Percentiles rank a stretch among this genome's conserved stretches.
These are phyloP conservation scores for Boletus barrowsii DNA, from an alignment of 768 basidiomycete genomes.

Conservation along the genomic window DNA sequence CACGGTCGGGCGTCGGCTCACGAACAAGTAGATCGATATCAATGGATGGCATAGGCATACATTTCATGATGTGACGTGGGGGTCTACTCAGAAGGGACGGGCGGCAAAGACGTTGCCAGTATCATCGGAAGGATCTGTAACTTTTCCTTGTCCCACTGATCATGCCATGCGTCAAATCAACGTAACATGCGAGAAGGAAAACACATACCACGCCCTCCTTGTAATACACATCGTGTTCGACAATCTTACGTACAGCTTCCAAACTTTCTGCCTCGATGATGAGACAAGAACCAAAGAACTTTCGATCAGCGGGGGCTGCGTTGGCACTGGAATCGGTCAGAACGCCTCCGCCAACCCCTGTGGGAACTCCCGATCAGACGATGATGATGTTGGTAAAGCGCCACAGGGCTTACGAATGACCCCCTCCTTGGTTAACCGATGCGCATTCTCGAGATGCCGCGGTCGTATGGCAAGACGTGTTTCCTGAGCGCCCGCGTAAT, in stretches of 20 bases:
- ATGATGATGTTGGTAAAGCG: background rate
- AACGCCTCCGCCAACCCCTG: slow-evolving; percentile 57
- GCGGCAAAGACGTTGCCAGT: slow-evolving; percentile 26
- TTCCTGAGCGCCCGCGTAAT: slow-evolving; percentile 52
- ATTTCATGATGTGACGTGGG: background rate
- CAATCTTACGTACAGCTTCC: slow-evolving; percentile 36
- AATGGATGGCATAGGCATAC: background rate
- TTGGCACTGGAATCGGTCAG: slow-evolving; percentile 48
- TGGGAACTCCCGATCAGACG: slow-evolving; percentile 11
- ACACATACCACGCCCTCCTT: slow-evolving; percentile 21
- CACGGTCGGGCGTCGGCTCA: too few relatives aligned
- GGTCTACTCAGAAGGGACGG: slow-evolving; percentile 8
- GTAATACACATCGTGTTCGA: slow-evolving; percentile 26
- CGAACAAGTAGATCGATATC: background rate
- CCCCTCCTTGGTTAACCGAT: slow-evolving; percentile 36
- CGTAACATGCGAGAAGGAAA: background rate
- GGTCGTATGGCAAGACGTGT: slow-evolving; percentile 52
- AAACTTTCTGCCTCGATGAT: slow-evolving; percentile 53
- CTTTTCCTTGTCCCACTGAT: slow-evolving; percentile 59
- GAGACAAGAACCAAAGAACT: slow-evolving; percentile 57
- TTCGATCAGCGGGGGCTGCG: slow-evolving; percentile 46
- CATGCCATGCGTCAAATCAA: background rate
- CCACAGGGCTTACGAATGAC: slow-evolving; percentile 45
- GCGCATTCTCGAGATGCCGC: slow-evolving; percentile 46
- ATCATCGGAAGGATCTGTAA: slow-evolving; percentile 48